phyloP scores from a whole-genome alignment of 2,329 filamentous ascomycete genomes.

The Neoascochyta sp. region DNA sequence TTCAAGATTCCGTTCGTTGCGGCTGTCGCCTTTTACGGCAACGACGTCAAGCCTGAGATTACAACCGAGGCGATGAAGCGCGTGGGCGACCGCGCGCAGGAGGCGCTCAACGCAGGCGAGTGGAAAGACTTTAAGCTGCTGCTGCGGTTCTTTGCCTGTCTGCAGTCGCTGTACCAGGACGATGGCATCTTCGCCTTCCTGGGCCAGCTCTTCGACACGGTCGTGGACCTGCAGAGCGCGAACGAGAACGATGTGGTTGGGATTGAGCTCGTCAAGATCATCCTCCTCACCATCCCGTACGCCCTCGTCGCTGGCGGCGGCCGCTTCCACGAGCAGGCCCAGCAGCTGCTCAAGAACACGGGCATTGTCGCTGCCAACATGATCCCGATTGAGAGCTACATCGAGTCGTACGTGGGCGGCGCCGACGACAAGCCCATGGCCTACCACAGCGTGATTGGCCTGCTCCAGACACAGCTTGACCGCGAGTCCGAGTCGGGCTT shows the following conservation, averaged over 20 bases:
- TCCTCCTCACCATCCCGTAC: slow-evolving; percentile 91
- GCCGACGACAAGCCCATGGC: slow-evolving; percentile 59
- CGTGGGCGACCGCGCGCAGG: slow-evolving; percentile 60
- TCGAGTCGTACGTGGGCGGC: slow-evolving; percentile 75
- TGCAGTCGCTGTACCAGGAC: slow-evolving; percentile 75
- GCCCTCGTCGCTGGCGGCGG: slow-evolving; percentile 51
- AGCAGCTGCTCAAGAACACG: slow-evolving; percentile 83
- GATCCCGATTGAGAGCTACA: slow-evolving; percentile 76
- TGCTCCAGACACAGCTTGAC: slow-evolving; percentile 84
- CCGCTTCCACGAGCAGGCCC: slow-evolving; percentile 61
- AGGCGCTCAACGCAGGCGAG: slow-evolving; percentile 65
- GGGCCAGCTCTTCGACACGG: slow-evolving; percentile 84
- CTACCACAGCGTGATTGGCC: slow-evolving; percentile 68
- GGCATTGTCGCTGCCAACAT: slow-evolving; percentile 89
- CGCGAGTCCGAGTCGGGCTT: slow-evolving; percentile 70
- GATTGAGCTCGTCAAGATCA: slow-evolving; percentile 91
- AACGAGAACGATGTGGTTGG: slow-evolving; percentile 84
- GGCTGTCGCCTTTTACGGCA: slow-evolving; percentile 74
- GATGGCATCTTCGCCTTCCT: slow-evolving; percentile 82
- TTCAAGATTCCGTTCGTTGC: slow-evolving; percentile 97
- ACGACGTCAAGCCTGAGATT: slow-evolving; percentile 72
- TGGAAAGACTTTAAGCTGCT: slow-evolving; percentile 92
- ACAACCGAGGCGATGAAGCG: slow-evolving; percentile 66
- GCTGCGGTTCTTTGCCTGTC: slow-evolving; percentile 81
- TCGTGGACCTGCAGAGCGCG: slow-evolving; percentile 88